phyloP scores from a whole-genome alignment of 2,329 filamentous ascomycete species.

The Leptographium flavum region DNA sequence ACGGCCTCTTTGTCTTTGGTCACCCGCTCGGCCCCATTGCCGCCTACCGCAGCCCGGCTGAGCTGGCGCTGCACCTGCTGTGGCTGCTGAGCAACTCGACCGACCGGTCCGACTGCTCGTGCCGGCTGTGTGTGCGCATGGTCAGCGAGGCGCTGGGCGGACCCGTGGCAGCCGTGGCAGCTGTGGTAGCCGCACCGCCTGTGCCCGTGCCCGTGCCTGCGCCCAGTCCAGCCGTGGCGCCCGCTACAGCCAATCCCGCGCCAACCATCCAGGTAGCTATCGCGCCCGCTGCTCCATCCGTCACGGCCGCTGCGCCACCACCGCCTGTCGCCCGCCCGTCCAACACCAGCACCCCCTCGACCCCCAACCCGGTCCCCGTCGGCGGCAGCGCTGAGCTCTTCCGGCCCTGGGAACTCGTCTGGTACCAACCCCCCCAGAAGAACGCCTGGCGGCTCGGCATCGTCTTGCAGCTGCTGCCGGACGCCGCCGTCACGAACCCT shows the following conservation, averaged over 20 bases:
- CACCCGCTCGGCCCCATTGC: slow-evolving; percentile 11
- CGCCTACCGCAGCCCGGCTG: slow-evolving; percentile 34
- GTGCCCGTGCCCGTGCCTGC: background rate
- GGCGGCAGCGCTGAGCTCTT: slow-evolving; percentile 13
- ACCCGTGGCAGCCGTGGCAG: background rate
- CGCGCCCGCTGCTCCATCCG: slow-evolving; percentile 1
- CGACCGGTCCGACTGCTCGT: slow-evolving; percentile 35
- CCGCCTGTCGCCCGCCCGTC: background rate
- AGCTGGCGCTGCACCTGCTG: slow-evolving; percentile 36
- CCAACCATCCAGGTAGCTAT: background rate
- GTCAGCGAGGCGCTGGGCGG: slow-evolving; percentile 9
- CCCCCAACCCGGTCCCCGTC: background rate
- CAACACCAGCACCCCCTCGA: background rate
- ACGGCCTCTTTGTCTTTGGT: slow-evolving; percentile 23
- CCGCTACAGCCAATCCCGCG: background rate
- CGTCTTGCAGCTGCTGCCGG: slow-evolving; percentile 12
- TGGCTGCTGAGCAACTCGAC: slow-evolving; percentile 35
- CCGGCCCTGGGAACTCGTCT: slow-evolving; percentile 21
- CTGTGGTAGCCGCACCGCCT: background rate
- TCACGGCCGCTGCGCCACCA: background rate
- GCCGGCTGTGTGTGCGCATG: slow-evolving; percentile 27
- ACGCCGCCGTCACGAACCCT: slow-evolving; percentile 6
- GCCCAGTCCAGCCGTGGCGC: too few relatives aligned
- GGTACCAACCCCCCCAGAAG: slow-evolving; percentile 18
- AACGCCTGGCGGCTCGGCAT: slow-evolving; percentile 22